phyloP scores from a whole-genome alignment of 2,329 filamentous ascomycete genomes.

The Metarhizium robertsii region DNA sequence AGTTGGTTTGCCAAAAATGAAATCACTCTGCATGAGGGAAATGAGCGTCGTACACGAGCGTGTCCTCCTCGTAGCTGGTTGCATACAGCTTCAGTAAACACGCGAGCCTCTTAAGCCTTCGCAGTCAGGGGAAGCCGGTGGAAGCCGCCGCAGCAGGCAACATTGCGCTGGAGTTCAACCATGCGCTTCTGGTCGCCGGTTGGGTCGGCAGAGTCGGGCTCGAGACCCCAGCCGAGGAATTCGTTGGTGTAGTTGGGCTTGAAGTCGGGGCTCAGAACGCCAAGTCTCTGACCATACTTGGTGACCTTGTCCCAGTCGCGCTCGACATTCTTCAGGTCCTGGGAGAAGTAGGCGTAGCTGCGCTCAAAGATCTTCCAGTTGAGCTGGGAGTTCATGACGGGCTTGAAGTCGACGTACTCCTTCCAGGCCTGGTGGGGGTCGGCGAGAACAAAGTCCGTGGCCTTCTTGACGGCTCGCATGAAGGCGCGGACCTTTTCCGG shows the following conservation, averaged over 20 bases:
- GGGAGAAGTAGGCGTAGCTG: conserved; percentile 67
- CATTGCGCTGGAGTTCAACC: conserved; percentile 56
- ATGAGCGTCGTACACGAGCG: background rate
- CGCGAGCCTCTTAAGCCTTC: background rate
- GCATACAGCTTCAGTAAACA: background rate
- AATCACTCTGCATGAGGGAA: background rate
- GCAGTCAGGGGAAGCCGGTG: conserved; percentile 29
- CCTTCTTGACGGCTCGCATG: conserved; percentile 63
- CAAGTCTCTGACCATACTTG: conserved; percentile 63
- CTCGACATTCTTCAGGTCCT: conserved; percentile 63
- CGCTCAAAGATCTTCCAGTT: conserved; percentile 76
- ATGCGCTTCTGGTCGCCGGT: conserved; percentile 67
- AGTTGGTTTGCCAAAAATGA: background rate
- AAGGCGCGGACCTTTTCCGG: conserved; percentile 58
- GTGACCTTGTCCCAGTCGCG: conserved; percentile 75
- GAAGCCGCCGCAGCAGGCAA: conserved; percentile 58
- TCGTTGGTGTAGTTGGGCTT: conserved; percentile 67
- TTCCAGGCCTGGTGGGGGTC: conserved; percentile 54
- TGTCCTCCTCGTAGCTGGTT: background rate
- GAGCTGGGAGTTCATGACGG: conserved; percentile 55
- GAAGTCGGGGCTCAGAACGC: conserved; percentile 54
- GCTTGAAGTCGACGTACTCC: conserved; percentile 65
- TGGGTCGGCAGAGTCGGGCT: conserved; percentile 56
- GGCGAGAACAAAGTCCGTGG: conserved; percentile 62
- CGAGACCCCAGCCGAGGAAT: conserved; percentile 57